These are phyloP conservation scores for Rhizophagus sp. DNA, from an alignment of 192 early-diverging fungal genomes.

Conservation along the genomic window DNA sequence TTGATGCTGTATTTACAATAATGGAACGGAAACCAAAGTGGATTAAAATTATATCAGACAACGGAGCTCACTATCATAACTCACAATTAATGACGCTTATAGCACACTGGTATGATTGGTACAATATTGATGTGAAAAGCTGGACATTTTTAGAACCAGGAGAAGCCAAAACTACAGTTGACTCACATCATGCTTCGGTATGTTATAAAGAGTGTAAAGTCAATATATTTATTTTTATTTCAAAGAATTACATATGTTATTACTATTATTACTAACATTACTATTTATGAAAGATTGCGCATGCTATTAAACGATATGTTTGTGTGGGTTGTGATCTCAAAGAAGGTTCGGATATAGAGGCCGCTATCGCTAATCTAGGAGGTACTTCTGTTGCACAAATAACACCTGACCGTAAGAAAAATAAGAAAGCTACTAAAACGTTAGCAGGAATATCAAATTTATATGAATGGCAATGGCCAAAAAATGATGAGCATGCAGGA, in stretches of 20 bases:
- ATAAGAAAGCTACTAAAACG: no score
- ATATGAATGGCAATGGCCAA: no score
- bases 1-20: background rate
- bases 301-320: slow-evolving; percentile 15
- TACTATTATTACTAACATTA: background rate
- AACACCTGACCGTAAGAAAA: background rate
- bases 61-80: no score
- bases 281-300: background rate
- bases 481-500: no score
- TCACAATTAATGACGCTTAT: background rate
- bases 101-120: background rate
- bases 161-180: background rate
- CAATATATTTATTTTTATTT: background rate
- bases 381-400: background rate
- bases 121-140: background rate
- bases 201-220: background rate
- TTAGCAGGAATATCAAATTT: no score
- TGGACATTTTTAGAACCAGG: slow-evolving; percentile 2
- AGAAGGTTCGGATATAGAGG: background rate
- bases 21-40: slow-evolving; percentile 7
- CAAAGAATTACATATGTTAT: background rate
- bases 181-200: background rate
- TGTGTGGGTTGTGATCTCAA: background rate
- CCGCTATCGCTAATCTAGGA: background rate
- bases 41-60: slow-evolving; percentile 12